Conservation (phyloP, 805 yeast species). For the Komagataella phaffii region DNA sequence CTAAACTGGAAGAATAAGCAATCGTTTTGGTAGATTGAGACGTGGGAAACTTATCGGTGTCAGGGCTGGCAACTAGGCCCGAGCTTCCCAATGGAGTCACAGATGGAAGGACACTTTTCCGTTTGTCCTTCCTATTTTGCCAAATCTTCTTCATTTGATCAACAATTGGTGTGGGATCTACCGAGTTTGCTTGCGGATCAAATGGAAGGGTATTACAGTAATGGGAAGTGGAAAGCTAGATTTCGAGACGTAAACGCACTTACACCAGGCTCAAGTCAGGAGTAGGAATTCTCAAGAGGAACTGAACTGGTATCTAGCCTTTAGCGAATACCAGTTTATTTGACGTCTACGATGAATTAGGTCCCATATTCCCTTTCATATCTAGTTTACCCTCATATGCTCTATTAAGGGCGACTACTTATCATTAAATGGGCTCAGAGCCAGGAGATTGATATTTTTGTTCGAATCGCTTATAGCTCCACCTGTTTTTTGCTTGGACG, state of each 20-base stretch:
- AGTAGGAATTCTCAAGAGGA: neutral
- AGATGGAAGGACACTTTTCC: neutral
- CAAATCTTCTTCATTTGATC: neutral
- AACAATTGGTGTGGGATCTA: neutral
- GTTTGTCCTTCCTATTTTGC: neutral
- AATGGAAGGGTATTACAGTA: neutral
- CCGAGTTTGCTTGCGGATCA: neutral
- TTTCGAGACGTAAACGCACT: neutral
- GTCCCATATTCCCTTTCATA: neutral
- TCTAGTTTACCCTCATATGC: neutral
- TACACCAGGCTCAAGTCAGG: neutral
- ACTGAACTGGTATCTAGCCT: neutral
- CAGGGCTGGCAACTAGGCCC: neutral
- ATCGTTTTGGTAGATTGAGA: neutral
- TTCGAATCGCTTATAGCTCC: neutral
- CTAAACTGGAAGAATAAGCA: neutral
- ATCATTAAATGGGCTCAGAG: neutral
- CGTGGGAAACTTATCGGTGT: neutral
- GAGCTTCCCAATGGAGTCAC: neutral
- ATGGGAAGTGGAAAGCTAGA: neutral
- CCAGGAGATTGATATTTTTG: neutral
- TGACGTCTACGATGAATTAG: neutral
- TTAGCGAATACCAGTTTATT: neutral
- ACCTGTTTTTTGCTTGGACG: conserved; percentile 15
- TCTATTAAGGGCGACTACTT: neutral